Evolutionary conservation across 805 yeast species (phyloP).

Genomic region (Cephaloascus albidus): DNA sequence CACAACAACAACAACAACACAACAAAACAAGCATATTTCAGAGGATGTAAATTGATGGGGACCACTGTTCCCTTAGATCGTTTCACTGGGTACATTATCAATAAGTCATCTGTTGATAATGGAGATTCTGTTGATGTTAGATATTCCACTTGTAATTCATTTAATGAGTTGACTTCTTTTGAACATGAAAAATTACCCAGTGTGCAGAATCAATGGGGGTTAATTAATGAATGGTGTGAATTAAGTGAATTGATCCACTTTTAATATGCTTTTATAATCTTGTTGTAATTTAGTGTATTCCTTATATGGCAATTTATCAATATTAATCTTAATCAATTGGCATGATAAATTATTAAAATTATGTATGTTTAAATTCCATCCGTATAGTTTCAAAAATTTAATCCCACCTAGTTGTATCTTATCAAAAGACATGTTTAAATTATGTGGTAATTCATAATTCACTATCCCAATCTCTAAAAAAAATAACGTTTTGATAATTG

Average conservation of each 20-base stretch:
- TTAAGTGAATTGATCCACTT: constrained; percentile 5
- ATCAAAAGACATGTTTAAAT: constrained; percentile 6
- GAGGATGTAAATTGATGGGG: constrained; percentile 25
- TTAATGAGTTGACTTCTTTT: constrained; percentile 1
- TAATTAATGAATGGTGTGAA: constrained; percentile 7
- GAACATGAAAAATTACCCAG: constrained; percentile 6
- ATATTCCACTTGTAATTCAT: constrained; percentile 6
- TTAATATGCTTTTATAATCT: constrained; percentile 1
- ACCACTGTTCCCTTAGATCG: constrained; percentile 8
- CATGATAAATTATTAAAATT: constrained; percentile 12
- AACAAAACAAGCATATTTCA: constrained; percentile 14
- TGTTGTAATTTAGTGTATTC: constrained; percentile 1
- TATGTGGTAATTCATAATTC: background rate
- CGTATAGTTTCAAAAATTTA: constrained; percentile 18
- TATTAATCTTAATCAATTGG: too few species aligned
- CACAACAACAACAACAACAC: background rate
- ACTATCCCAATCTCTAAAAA: background rate
- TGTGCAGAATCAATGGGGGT: constrained; percentile 7
- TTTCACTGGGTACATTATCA: constrained; percentile 16
- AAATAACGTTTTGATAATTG: background rate
- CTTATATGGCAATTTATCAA: too few species aligned
- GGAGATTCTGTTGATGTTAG: constrained; percentile 1
- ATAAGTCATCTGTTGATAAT: constrained; percentile 6
- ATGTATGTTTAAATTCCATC: constrained; percentile 23
- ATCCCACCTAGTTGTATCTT: constrained; percentile 10